phyloP scores from a whole-genome alignment of 73 alveolate genomes.

The Paramecium biaurelia region DNA sequence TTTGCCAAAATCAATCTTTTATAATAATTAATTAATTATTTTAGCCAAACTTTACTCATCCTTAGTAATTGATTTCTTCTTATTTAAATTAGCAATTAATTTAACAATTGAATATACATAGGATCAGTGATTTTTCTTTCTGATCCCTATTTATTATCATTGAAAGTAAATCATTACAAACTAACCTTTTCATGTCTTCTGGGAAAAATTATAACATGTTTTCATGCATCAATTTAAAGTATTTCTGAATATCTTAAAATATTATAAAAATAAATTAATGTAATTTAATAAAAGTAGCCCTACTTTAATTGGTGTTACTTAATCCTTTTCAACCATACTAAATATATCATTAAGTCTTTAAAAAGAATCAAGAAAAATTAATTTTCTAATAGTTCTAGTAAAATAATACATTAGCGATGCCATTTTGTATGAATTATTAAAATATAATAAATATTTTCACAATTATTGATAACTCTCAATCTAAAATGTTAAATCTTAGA shows the following conservation, averaged over 20 bases:
- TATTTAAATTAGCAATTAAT: constrained; percentile 74
- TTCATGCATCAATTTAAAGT: constrained; percentile 83
- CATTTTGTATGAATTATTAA: background rate
- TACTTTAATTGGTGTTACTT: background rate
- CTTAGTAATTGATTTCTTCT: background rate
- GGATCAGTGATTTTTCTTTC: constrained; percentile 83
- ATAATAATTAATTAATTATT: constrained; percentile 72
- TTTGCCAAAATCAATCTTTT: constrained; percentile 90
- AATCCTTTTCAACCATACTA: constrained; percentile 22
- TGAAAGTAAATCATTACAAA: constrained; percentile 87
- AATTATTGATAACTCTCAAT: background rate
- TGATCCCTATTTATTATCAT: constrained; percentile 81
- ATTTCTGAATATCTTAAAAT: constrained; percentile 78
- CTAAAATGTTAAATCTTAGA: background rate
- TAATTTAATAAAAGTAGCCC: constrained; percentile 29
- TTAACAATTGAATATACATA: constrained; percentile 87
- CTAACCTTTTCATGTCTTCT: constrained; percentile 83
- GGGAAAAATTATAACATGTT: constrained; percentile 90
- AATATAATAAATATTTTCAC: background rate
- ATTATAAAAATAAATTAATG: constrained; percentile 52
- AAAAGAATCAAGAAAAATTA: constrained; percentile 73
- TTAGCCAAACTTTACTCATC: constrained; percentile 71
- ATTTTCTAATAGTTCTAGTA: constrained; percentile 53
- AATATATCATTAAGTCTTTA: constrained; percentile 59
- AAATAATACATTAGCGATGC: background rate